phyloP scores from a whole-genome alignment of 202 grass and related monocot species.

The Schoenoplectus triqueter region DNA sequence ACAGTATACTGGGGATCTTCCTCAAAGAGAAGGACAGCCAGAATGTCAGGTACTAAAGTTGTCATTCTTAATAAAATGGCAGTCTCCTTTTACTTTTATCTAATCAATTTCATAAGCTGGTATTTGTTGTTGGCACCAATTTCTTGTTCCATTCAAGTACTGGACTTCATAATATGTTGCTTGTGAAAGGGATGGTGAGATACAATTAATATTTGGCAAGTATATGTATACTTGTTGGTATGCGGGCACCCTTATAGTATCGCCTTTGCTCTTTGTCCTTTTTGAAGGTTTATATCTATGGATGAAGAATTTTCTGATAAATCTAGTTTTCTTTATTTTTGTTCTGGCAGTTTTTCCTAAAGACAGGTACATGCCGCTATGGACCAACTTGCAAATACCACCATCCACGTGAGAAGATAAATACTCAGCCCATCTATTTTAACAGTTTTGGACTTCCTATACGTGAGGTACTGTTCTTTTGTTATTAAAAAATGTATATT shows the following conservation, averaged over 20 bases:
- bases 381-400: conserved; percentile 57
- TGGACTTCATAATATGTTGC: background rate
- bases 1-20: conserved; percentile 42
- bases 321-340: conserved; percentile 5
- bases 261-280: conserved; percentile 15
- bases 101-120: conserved; percentile 13
- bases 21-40: conserved; percentile 50
- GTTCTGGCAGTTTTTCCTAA: conserved; percentile 49
- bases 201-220: background rate
- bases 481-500: background rate
- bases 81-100: background rate
- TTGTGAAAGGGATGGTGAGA: background rate
- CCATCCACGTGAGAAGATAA: conserved; percentile 48
- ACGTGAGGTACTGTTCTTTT: conserved; percentile 40
- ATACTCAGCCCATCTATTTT: conserved; percentile 39
- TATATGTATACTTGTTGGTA: conserved; percentile 16
- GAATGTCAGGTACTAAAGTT: conserved; percentile 48
- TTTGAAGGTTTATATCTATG: conserved; percentile 1
- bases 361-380: conserved; percentile 53
- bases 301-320: background rate
- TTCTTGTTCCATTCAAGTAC: conserved; percentile 11
- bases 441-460: conserved; percentile 51
- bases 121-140: background rate
- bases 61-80: background rate
- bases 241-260: background rate